Conservation (phyloP, 805 yeast genomes). For the Yamadazyma sp. region DNA sequence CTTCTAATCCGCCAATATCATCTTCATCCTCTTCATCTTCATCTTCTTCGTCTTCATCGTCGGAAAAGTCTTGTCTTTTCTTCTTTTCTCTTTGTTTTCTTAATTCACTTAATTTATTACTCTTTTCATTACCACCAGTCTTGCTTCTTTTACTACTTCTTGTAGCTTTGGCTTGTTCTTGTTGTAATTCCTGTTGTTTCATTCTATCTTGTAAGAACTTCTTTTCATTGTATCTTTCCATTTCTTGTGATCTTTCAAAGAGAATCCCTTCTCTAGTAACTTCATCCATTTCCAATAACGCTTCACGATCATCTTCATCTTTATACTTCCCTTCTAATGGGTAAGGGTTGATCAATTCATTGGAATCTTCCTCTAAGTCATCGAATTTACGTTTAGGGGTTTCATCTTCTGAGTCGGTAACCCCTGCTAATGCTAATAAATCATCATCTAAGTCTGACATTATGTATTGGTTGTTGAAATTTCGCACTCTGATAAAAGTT, state of each 20-base stretch:
- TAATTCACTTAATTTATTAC: constrained; percentile 65
- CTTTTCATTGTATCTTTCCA: constrained; percentile 85
- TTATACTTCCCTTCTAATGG: constrained; percentile 91
- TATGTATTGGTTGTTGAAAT: constrained; percentile 1
- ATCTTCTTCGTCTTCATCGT: constrained; percentile 35
- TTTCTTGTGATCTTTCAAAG: constrained; percentile 88
- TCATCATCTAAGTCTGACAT: constrained; percentile 94
- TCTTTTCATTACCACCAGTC: constrained; percentile 35
- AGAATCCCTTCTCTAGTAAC: constrained; percentile 87
- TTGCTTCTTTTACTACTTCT: constrained; percentile 38
- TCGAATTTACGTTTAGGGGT: constrained; percentile 9
- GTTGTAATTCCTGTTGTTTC: constrained; percentile 48
- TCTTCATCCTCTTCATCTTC: constrained; percentile 43
- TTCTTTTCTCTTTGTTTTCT: constrained; percentile 72
- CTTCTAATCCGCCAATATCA: constrained; percentile 36
- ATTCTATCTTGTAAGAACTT: constrained; percentile 81
- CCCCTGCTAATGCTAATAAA: constrained; percentile 90
- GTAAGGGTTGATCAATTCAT: constrained; percentile 62
- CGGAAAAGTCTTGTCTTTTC: constrained; percentile 39
- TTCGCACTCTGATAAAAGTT: too few relatives aligned
- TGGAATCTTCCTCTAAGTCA: constrained; percentile 26
- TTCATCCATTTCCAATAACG: constrained; percentile 75
- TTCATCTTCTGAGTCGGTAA: constrained; percentile 23
- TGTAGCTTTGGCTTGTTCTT: constrained; percentile 23
- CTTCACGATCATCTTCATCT: constrained; percentile 71